A percentile compares a stretch with the other conserved stretches of the same genome.
Evolutionary conservation across 148 eudicot genomes (phyloP).

Genomic region (Cornus kousa): DNA sequence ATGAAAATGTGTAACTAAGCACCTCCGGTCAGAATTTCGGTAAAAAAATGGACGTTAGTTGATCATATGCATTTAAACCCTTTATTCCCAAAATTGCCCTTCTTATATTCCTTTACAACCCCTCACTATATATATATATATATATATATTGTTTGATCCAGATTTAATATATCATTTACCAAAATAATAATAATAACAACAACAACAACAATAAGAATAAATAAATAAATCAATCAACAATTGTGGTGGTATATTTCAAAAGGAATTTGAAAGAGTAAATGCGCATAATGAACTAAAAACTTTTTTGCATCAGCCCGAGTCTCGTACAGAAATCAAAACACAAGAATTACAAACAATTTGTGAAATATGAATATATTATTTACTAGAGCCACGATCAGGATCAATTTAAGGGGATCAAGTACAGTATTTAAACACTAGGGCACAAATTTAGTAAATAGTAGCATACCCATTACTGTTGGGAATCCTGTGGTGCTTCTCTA

Average conservation of each 20-base stretch:
- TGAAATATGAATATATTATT: background rate
- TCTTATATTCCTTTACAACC: too few relatives aligned
- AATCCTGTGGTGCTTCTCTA: slow-evolving; percentile 71
- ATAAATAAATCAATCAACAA: background rate
- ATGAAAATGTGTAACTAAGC: too few relatives aligned
- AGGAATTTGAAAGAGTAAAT: background rate
- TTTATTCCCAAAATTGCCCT: too few relatives aligned
- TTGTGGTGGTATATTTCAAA: background rate
- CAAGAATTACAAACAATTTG: background rate
- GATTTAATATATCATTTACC: background rate
- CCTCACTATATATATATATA: too few relatives aligned
- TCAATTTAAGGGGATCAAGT: background rate
- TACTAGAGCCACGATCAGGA: background rate
- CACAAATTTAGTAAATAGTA: slow-evolving; percentile 42
- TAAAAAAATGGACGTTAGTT: too few relatives aligned
- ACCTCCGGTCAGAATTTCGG: too few relatives aligned
- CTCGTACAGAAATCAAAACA: background rate
- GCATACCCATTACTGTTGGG: slow-evolving; percentile 55
- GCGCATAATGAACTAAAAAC: background rate
- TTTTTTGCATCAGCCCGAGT: background rate
- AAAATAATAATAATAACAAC: too few relatives aligned
- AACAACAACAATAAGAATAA: too few relatives aligned
- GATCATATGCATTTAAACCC: too few relatives aligned
- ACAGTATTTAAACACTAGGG: background rate
- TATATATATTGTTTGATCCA: background rate